phyloP scores from a whole-genome alignment of 345 rosid species.

The Populus simonii region DNA sequence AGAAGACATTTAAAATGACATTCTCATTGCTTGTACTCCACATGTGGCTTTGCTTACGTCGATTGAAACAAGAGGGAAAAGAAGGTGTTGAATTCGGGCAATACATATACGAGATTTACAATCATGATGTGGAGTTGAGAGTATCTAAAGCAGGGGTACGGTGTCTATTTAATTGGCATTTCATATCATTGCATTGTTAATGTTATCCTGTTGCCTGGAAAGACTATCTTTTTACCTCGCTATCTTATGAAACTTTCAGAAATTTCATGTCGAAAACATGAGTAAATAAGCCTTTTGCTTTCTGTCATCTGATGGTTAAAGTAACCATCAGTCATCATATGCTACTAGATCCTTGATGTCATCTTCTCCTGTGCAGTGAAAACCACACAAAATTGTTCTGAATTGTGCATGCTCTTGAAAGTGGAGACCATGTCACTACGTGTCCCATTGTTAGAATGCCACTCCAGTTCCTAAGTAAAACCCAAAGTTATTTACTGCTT shows the following conservation, averaged over 20 bases:
- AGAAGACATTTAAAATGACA: slow-evolving; percentile 80
- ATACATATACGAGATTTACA: slow-evolving; percentile 79
- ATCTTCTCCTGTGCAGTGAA: background rate
- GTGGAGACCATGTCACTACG: background rate
- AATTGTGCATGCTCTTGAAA: background rate
- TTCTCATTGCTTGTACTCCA: slow-evolving; percentile 89
- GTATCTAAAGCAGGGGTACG: slow-evolving; percentile 94
- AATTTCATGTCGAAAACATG: background rate
- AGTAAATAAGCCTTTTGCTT: background rate
- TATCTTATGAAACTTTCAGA: background rate
- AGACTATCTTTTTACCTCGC: background rate
- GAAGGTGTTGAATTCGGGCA: slow-evolving; percentile 95
- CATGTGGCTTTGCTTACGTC: slow-evolving; percentile 84
- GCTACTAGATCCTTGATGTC: background rate
- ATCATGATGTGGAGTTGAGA: slow-evolving; percentile 88
- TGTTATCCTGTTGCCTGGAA: background rate
- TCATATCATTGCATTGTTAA: background rate
- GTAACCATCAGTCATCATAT: background rate
- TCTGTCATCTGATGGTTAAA: background rate
- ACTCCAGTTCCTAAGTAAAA: background rate
- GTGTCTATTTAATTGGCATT: background rate
- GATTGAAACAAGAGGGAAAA: slow-evolving; percentile 81
- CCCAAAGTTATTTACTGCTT: background rate
- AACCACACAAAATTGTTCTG: background rate
- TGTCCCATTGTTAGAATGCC: background rate